Evolutionary conservation across 768 basidiomycete genomes (phyloP).

Genomic region (Suillus alpinus): DNA sequence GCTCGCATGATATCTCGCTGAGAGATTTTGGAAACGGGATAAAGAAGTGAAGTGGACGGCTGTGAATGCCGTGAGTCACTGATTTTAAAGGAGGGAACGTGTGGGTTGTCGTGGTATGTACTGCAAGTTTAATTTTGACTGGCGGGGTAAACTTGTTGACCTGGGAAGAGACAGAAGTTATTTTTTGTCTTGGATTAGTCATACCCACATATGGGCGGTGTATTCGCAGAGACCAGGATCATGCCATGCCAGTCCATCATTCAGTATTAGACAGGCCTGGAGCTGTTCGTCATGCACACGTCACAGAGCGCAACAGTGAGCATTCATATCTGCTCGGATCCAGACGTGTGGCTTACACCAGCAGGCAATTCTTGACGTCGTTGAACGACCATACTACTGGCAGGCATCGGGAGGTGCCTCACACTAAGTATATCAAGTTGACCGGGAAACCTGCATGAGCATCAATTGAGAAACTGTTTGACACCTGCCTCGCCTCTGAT

Average conservation of each 20-base stretch:
- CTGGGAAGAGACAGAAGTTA: not conserved
- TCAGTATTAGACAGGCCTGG: too few species aligned
- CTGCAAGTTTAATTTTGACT: not conserved
- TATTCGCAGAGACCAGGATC: too few species aligned
- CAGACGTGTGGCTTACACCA: too few species aligned
- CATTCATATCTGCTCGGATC: too few species aligned
- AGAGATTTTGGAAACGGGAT: constrained; percentile 5
- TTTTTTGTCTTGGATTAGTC: not conserved
- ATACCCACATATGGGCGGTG: not conserved
- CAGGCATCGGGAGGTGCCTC: too few species aligned
- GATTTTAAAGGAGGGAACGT: constrained; percentile 5
- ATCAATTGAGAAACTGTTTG: not conserved
- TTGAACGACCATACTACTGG: too few species aligned
- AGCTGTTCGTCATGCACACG: too few species aligned
- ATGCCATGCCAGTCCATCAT: too few species aligned
- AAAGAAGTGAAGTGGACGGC: not conserved
- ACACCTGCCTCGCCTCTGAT: not conserved
- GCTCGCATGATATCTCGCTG: constrained; percentile 23
- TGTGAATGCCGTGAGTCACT: not conserved
- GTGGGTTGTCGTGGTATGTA: not conserved
- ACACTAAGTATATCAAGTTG: too few species aligned
- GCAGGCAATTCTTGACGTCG: too few species aligned
- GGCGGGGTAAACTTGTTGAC: not conserved
- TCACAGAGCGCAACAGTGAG: too few species aligned
- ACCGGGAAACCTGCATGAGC: not conserved